Base-by-base conservation (phyloP, 73 alveolate species). In the Paramecium octaurelia region DNA sequence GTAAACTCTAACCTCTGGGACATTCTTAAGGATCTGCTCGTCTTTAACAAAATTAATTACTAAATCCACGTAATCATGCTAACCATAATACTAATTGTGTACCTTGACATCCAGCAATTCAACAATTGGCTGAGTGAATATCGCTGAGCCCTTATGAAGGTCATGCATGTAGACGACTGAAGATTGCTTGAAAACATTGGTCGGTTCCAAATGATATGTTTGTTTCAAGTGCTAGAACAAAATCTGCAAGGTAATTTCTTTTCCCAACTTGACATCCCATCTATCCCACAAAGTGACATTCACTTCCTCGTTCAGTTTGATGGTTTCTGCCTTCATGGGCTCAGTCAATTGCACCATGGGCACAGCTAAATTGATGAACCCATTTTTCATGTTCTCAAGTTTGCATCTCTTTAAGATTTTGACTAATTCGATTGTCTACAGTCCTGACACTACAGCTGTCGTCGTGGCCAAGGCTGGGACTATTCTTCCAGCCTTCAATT, bases 391-490 rank as follows among this genome's bases (percentile, higher is more conserved):
- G 24, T 89, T 34, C 18, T 83, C 50, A 18, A 89, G 46, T 73
- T 89, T 71, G 11, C 71, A 59, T n/a, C 73, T 43, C 20, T 89
- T 89, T 24, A 89, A 38, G 2, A 89, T 54, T 94, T 98, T 97
- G 14, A 98, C 96, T 91, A 98, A 76, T 92, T 98, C 99, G 3
- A 98, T 73, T 7, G 99, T 92, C 77, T 98, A 95, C 34, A 98
- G 86, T 18, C 98, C 99, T 18, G 99, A 99, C n/a, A 98, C 95
- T 12, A 98, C 95, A 0, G 99, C 98, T 24, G 99, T 98, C 2
- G 99, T 98, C 0, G 99, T 98, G 35, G 99, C 99, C 31, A 98
- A 88, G 1, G 99, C 99, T 36, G 99, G 99, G 0, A 98, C 96
- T 31, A 98, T 98, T 88, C 99, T 88, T 29, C 99, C 99, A 18